Evolutionary conservation across 164 flowering plant species (phyloP), one percentile per base, ranked within the genome.

Genomic region (Sextonia rubra): DNA sequence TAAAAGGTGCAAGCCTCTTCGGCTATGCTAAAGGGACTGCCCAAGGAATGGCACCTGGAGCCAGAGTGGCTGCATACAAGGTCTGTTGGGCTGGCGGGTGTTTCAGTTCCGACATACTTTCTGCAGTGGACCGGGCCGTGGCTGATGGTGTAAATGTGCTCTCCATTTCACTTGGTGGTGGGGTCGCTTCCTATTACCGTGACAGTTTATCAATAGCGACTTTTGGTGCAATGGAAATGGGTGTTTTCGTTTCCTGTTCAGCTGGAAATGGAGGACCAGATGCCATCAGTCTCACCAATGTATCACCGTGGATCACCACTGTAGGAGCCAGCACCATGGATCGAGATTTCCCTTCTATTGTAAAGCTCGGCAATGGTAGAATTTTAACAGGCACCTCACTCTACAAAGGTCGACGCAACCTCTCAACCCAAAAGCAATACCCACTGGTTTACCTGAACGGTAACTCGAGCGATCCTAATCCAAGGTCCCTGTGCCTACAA

Each of bases 271-370:
- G 86, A 9, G 98, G 97, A 20, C 98, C 96, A 0, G 92, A 86
- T 23, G 91, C 94, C 0, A 76, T 76, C 15, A 88, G 88, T 67
- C 83, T 90, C 66, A 85, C 92, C 7, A 91, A 93, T 77, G 91
- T 89, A 0, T 85, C 98, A 0, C 98, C 98, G 12, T 91, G 97
- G 97, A 80, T 93, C 27, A 81, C 92, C 26, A 93, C 97, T 0
- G 94, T 93, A 26, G 98, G 98, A 24, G 98, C 98, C 4, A 86
- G 96, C 78, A 91, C 98, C 64, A 86, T 94, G 90, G 98, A 92
- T 47, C 78, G 99, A 55, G 89, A 88, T 52, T 92, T 94, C 65
- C 97, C 96, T 0, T 85, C 90, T 0, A 71, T 75, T 0, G 86
- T 82, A 2, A 83, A 76, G 80, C 86, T 92, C 12, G 97, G 97